These are phyloP conservation scores for Pythium sukuiense DNA, from an alignment of 352 stramenopile genomes.

Conservation along the genomic window DNA sequence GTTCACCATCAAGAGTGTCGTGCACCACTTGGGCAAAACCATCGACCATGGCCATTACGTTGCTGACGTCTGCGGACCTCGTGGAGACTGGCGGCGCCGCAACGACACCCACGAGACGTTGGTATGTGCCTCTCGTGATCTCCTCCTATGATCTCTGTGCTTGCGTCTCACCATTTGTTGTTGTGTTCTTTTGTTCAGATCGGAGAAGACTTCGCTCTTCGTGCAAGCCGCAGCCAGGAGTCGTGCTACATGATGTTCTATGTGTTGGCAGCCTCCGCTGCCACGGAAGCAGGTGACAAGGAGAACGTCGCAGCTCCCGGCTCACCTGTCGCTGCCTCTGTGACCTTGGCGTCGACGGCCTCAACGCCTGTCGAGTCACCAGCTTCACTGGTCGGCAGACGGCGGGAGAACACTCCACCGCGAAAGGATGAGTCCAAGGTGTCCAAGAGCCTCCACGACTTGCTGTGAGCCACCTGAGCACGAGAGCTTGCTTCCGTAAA, in stretches of 20 bases:
- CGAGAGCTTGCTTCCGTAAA: background rate
- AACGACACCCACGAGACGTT: slow-evolving; percentile 84
- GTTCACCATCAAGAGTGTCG: slow-evolving; percentile 61
- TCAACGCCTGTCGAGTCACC: slow-evolving; percentile 16
- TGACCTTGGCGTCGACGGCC: background rate
- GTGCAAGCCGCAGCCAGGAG: slow-evolving; percentile 73
- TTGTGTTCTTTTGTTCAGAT: slow-evolving; percentile 40
- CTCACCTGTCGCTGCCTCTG: background rate
- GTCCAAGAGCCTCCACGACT: slow-evolving; percentile 28
- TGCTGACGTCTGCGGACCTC: slow-evolving; percentile 59
- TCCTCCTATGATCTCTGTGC: background rate
- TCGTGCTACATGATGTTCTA: slow-evolving; percentile 91
- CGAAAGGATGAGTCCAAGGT: slow-evolving; percentile 20
- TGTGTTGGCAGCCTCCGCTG: slow-evolving; percentile 40
- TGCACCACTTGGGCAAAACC: slow-evolving; percentile 78
- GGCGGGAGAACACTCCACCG: slow-evolving; percentile 21
- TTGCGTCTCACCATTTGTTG: slow-evolving; percentile 2
- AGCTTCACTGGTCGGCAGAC: slow-evolving; percentile 22
- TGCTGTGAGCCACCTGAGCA: slow-evolving; percentile 15
- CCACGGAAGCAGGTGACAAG: slow-evolving; percentile 42
- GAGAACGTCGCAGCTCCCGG: slow-evolving; percentile 46
- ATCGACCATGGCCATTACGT: slow-evolving; percentile 88
- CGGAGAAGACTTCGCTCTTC: slow-evolving; percentile 71
- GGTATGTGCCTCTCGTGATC: slow-evolving; percentile 35
- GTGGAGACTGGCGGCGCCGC: slow-evolving; percentile 62